A percentile compares a stretch with the other conserved stretches of the same genome.
Evolutionary conservation across 2,329 filamentous ascomycete species (phyloP).

Genomic region (Calonectria naviculata): DNA sequence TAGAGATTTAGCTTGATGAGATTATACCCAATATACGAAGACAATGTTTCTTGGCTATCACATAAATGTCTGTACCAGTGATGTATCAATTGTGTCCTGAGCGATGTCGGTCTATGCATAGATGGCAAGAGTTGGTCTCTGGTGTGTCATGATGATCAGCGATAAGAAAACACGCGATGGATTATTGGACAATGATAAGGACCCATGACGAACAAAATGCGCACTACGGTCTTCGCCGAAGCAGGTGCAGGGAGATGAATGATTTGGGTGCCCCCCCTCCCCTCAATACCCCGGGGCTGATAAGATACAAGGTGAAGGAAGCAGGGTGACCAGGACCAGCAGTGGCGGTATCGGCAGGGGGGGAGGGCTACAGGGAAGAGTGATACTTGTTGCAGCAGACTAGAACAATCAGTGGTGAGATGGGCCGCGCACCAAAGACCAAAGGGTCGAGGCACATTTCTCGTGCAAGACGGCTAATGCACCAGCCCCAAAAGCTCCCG

Average conservation of each 20-base stretch:
- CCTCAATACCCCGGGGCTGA: slow-evolving; percentile 6
- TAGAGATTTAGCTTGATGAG: slow-evolving; percentile 15
- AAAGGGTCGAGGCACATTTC: background rate
- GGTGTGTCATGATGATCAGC: background rate
- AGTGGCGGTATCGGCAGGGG: background rate
- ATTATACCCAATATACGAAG: slow-evolving; percentile 40
- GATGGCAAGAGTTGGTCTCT: background rate
- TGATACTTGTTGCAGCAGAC: background rate
- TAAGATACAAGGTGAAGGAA: slow-evolving; percentile 6
- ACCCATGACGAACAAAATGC: background rate
- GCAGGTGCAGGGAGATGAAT: slow-evolving; percentile 9
- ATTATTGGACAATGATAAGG: background rate
- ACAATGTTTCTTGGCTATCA: slow-evolving; percentile 21
- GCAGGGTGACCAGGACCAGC: background rate
- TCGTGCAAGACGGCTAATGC: background rate
- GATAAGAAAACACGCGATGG: slow-evolving; percentile 3
- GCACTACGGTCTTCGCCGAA: slow-evolving; percentile 18
- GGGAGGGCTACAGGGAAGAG: background rate
- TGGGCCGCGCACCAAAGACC: background rate
- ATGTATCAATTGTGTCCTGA: background rate
- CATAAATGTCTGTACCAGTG: background rate
- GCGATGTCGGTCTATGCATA: background rate
- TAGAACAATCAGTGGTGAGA: slow-evolving; percentile 1
- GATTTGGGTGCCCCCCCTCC: background rate
- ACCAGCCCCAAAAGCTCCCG: background rate